Evolutionary conservation across 1,284 basidiomycete species (phyloP).

Genomic region (Inonotus obliquus): DNA sequence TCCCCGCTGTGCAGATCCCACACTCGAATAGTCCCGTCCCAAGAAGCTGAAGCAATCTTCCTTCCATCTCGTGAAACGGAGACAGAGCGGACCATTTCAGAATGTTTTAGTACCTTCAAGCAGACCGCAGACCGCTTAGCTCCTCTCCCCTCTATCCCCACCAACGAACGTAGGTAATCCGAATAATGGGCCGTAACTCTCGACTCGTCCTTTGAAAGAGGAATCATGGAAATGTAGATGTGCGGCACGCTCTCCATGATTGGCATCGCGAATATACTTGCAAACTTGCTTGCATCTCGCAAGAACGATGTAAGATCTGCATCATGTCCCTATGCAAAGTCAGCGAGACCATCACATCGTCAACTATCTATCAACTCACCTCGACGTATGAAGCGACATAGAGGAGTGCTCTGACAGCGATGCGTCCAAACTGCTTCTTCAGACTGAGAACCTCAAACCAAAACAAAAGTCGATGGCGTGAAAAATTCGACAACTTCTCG

Average conservation of each 20-base stretch:
- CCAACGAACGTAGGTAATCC: not conserved
- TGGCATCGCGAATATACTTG: slow-evolving; percentile 14
- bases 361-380: not conserved
- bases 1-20: not conserved
- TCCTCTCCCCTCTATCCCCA: not conserved
- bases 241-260: slow-evolving; percentile 22
- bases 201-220: slow-evolving; percentile 19
- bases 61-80: slow-evolving; percentile 4
- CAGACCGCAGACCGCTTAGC: not conserved
- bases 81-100: not conserved
- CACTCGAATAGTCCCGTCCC: not conserved
- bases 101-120: slow-evolving; percentile 3
- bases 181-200: slow-evolving; percentile 1
- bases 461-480: slow-evolving; percentile 17
- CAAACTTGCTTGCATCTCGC: slow-evolving; percentile 9
- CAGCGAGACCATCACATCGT: not conserved
- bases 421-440: slow-evolving; percentile 2
- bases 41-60: not conserved
- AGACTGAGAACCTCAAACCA: slow-evolving; percentile 22
- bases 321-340: not conserved
- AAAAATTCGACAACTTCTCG: slow-evolving; percentile 13
- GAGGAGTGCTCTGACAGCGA: not conserved
- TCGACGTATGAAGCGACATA: not conserved
- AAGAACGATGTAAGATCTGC: not conserved
- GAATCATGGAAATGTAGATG: slow-evolving; percentile 25